These are phyloP conservation scores for Mycena rebaudengoi DNA, from an alignment of 768 basidiomycete species.

Conservation along the genomic window DNA sequence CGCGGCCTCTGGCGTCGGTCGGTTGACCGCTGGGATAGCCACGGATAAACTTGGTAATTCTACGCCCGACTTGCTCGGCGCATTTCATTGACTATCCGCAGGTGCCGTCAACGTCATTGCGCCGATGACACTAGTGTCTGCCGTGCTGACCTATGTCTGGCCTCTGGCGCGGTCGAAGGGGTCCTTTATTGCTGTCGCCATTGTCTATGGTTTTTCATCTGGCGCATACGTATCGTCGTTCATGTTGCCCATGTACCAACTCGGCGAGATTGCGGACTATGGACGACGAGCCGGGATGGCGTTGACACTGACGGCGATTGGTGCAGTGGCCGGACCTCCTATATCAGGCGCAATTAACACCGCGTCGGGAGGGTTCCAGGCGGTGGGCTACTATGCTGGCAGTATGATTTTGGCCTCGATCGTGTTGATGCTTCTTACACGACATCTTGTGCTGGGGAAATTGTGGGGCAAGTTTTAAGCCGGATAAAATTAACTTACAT, in stretches of 20 bases:
- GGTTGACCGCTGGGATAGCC: slow-evolving; percentile 60
- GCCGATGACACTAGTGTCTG: slow-evolving; percentile 65
- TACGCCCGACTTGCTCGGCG: background rate
- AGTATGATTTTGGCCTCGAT: slow-evolving; percentile 51
- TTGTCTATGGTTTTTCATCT: slow-evolving; percentile 72
- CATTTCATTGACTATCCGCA: slow-evolving; percentile 26
- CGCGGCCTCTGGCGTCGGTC: slow-evolving; percentile 68
- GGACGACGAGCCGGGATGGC: slow-evolving; percentile 75
- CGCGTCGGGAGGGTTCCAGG: slow-evolving; percentile 59
- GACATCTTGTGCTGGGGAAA: slow-evolving; percentile 48
- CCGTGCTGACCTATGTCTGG: slow-evolving; percentile 73
- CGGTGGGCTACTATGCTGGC: slow-evolving; percentile 59
- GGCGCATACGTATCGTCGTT: slow-evolving; percentile 71
- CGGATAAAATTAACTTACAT: no score
- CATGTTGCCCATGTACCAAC: slow-evolving; percentile 62
- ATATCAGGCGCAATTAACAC: slow-evolving; percentile 75
- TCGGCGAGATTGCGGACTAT: slow-evolving; percentile 68
- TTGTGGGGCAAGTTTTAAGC: slow-evolving; percentile 53
- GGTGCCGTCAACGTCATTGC: slow-evolving; percentile 76
- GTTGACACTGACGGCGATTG: slow-evolving; percentile 66
- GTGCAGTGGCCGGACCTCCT: slow-evolving; percentile 74
- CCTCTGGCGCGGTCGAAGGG: slow-evolving; percentile 61
- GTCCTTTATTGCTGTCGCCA: slow-evolving; percentile 59
- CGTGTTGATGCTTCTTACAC: slow-evolving; percentile 48
- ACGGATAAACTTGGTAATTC: slow-evolving; percentile 62